Conservation (phyloP, 257 asterid genomes). For the Gardenia jasminoides region DNA sequence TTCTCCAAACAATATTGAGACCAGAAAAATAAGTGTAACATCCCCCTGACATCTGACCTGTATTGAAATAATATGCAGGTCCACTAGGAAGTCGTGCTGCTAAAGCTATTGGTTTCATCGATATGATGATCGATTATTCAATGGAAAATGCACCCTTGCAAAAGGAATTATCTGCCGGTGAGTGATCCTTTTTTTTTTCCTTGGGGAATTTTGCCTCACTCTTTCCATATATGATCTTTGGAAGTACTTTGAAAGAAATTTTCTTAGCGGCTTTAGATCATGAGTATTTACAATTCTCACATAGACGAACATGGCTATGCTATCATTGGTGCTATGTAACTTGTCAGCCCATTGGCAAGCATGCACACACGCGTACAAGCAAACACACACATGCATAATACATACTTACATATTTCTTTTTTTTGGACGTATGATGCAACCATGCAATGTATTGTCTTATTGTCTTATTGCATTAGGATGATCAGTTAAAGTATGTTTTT, state of each 20-base stretch:
- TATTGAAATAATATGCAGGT: slow-evolving; percentile 38
- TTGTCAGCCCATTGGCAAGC: not conserved
- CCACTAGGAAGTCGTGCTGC: slow-evolving; percentile 90
- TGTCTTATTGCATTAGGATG: not conserved
- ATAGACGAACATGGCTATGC: not conserved
- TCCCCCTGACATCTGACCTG: not conserved
- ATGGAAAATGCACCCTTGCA: slow-evolving; percentile 72
- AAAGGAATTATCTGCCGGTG: slow-evolving; percentile 81
- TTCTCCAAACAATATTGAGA: not conserved
- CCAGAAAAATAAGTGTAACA: not conserved
- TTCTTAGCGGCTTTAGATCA: not conserved
- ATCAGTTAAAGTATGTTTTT: slow-evolving; percentile 20
- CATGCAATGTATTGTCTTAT: not conserved
- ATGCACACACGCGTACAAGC: not conserved
- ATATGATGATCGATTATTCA: slow-evolving; percentile 90
- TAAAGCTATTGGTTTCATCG: slow-evolving; percentile 87
- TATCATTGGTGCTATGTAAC: not conserved
- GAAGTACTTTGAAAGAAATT: not conserved
- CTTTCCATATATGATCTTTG: not conserved
- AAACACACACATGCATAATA: not conserved
- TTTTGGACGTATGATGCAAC: not conserved
- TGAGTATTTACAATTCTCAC: too few relatives aligned
- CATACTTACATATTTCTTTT: not conserved
- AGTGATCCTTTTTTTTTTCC: not conserved
- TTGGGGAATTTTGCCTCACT: not conserved